Evolutionary conservation across 2,329 filamentous ascomycete genomes (phyloP), one percentile per base, ranked within the genome.

Genomic region (Phialocephala sp.): DNA sequence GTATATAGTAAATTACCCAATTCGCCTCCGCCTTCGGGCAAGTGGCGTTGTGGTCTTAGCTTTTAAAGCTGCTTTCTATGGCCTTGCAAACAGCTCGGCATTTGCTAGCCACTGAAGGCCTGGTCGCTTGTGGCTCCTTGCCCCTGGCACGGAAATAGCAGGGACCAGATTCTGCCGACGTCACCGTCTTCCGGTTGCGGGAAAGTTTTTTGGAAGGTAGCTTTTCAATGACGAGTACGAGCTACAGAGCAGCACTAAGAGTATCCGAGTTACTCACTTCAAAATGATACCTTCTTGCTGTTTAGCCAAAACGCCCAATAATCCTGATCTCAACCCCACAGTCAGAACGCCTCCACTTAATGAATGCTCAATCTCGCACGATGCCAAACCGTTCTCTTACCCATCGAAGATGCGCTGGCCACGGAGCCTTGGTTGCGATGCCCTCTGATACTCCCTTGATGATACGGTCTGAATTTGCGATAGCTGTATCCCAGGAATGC

Each of bases 401-500:
- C 59, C 8, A 52, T 14, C 14, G 62, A 45, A 61, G 60, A 66
- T 35, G 63, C 66, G 55, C 55, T 50, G 14, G 64, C 52, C 24
- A 63, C 27, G n/a, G 57, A 50, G 4, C 65, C 62, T 18, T 68
- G 65, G 24, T 36, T 65, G 14, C 55, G 55, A 18, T 66, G 60
- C 15, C 32, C 62, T 22, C 41, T 55, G 24, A 64, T 61, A 60
- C 39, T 54, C 55, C 39, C 65, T 4, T 70, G 64, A 22, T 60
- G 64, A 4, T 61, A 58, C 3, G 63, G 61, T 36, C 70, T 70
- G 52, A 82, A 82, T 56, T 88, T 82, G 14, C 88, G 86, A 83
- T 95, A 98, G 1, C 91, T 92, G 76, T 99, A 99, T 0, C 94
- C 94, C 67, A 96, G 79, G 77, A 98, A 98, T 0, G 93, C 93